Evolutionary conservation across 2,329 filamentous ascomycete species (phyloP).

Genomic region (Apiospora koreana): DNA sequence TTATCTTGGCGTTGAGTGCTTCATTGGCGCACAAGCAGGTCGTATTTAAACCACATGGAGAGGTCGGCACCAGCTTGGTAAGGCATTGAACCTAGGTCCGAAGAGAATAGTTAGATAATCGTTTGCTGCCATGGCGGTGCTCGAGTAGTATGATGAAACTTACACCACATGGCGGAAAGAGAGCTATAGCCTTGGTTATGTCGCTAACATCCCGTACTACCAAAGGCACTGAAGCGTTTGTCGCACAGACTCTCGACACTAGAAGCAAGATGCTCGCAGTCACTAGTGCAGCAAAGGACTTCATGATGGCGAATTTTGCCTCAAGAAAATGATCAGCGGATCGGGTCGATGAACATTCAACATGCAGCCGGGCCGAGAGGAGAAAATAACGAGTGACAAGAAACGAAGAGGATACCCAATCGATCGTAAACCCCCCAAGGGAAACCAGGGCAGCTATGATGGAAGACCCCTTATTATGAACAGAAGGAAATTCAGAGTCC

Average conservation of each 20-base stretch:
- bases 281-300: not conserved
- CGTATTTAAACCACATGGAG: not conserved
- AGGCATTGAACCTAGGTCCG: not conserved
- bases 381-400: not conserved
- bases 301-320: not conserved
- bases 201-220: not conserved
- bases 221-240: not conserved
- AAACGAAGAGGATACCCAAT: not conserved
- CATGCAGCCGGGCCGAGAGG: not conserved
- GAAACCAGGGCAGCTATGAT: not conserved
- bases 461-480: not conserved
- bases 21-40: constrained; percentile 1
- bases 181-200: not conserved
- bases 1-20: not conserved
- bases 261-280: not conserved
- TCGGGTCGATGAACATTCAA: not conserved
- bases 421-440: not conserved
- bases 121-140: not conserved
- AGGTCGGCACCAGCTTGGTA: not conserved
- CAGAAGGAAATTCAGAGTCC: not conserved
- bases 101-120: not conserved
- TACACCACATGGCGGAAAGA: constrained; percentile 4
- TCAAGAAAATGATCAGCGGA: not conserved
- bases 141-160: not conserved
- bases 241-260: not conserved